A percentile compares a stretch with the other conserved stretches of the same genome.
Evolutionary conservation across 495 filamentous ascomycete genomes (phyloP).

Genomic region (Cercophora scortea): DNA sequence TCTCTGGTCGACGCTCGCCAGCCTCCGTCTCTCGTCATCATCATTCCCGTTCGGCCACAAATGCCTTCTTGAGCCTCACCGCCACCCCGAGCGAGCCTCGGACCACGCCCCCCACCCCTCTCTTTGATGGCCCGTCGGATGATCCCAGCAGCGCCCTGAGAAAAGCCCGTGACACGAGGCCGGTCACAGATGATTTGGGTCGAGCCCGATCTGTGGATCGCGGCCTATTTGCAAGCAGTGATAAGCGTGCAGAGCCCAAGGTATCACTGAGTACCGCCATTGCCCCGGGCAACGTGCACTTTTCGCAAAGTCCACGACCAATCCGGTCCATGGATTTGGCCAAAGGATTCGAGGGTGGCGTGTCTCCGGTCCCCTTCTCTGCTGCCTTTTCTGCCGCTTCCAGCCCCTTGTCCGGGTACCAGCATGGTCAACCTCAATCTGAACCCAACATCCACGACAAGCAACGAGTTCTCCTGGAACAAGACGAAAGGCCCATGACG

Average conservation of each 20-base stretch:
- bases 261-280: slow-evolving; percentile 54
- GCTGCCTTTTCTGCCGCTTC: slow-evolving; percentile 31
- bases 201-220: slow-evolving; percentile 51
- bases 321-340: slow-evolving; percentile 23
- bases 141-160: slow-evolving; percentile 29
- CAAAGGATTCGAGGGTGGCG: slow-evolving; percentile 7
- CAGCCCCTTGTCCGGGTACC: slow-evolving; percentile 26
- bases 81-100: slow-evolving; percentile 28
- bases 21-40: slow-evolving; percentile 22
- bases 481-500: slow-evolving; percentile 31
- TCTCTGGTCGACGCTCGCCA: slow-evolving; percentile 20
- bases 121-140: slow-evolving; percentile 34
- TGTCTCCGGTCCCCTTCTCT: slow-evolving; percentile 7
- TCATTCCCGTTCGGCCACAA: slow-evolving; percentile 46
- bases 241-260: slow-evolving; percentile 58
- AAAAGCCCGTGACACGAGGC: slow-evolving; percentile 40
- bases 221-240: slow-evolving; percentile 42
- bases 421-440: slow-evolving; percentile 32
- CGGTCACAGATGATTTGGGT: slow-evolving; percentile 34
- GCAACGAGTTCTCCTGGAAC: slow-evolving; percentile 20
- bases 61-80: slow-evolving; percentile 36
- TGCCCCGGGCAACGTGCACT: slow-evolving; percentile 55
- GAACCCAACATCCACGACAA: slow-evolving; percentile 39
- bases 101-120: slow-evolving; percentile 40
- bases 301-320: slow-evolving; percentile 32